A percentile compares a stretch with the other conserved stretches of the same genome.
Conservation (phyloP, 75 land plant genomes). For the Pinus taeda region DNA sequence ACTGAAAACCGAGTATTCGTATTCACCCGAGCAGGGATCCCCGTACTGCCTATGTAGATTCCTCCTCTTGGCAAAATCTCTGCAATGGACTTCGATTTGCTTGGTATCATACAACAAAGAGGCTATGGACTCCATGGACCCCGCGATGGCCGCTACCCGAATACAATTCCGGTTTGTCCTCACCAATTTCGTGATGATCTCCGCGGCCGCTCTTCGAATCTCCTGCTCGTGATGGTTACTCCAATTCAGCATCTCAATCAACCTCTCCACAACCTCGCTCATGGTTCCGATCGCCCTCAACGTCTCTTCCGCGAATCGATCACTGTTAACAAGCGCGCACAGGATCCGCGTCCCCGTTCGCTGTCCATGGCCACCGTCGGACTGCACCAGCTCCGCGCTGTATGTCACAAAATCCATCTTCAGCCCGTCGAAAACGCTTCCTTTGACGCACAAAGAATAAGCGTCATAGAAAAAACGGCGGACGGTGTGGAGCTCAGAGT, state of each 20-base stretch:
- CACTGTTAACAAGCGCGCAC: conserved; percentile 22
- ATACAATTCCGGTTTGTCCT: too few species aligned
- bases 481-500: conserved; percentile 24
- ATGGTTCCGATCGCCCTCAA: conserved; percentile 27
- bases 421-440: conserved; percentile 21
- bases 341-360: conserved; percentile 62
- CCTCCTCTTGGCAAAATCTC: conserved; percentile 34
- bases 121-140: conserved; percentile 73
- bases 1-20: conserved; percentile 8
- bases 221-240: too few species aligned
- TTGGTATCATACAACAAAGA: conserved; percentile 38
- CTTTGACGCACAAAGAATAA: conserved; percentile 59
- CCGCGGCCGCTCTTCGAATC: conserved; percentile 30
- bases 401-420: too few species aligned
- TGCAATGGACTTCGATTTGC: neutral
- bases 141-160: conserved; percentile 28
- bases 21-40: neutral
- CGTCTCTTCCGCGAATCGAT: conserved; percentile 42
- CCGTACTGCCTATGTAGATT: conserved; percentile 21
- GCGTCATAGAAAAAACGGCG: conserved; percentile 81
- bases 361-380: conserved; percentile 40
- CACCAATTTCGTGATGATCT: conserved; percentile 55
- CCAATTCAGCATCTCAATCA: too few species aligned
- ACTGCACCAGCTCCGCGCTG: conserved; percentile 15
- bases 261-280: too few species aligned